These are phyloP conservation scores for Purpureocillium takamizusanense DNA, from an alignment of 2,329 filamentous ascomycete species.

Conservation along the genomic window DNA sequence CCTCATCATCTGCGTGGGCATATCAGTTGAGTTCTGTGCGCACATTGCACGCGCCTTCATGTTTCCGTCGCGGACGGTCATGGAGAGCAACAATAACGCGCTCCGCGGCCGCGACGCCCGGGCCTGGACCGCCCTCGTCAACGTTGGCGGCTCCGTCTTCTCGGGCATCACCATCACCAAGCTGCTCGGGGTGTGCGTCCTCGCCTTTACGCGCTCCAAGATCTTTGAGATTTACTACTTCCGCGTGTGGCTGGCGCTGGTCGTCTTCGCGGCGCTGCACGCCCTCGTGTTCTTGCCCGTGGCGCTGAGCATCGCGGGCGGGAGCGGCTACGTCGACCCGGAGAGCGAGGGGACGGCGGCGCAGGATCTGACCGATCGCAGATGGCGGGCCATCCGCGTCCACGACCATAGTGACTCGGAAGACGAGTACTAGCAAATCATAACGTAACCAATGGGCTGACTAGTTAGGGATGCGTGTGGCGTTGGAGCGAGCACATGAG, in stretches of 20 bases:
- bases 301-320: conserved; percentile 75
- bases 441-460: no score
- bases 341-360: conserved; percentile 83
- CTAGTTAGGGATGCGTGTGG: no score
- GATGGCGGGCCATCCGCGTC: conserved; percentile 68
- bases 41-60: conserved; percentile 94
- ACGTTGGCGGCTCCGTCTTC: conserved; percentile 90
- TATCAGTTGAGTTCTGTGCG: conserved; percentile 93
- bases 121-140: conserved; percentile 87
- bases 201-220: conserved; percentile 93
- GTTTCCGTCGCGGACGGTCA: conserved; percentile 75
- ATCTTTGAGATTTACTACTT: conserved; percentile 99
- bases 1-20: conserved; percentile 92
- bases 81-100: conserved; percentile 66
- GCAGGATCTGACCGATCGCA: conserved; percentile 72
- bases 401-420: conserved; percentile 71
- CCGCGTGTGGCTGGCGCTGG: conserved; percentile 86
- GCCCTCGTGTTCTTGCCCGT: conserved; percentile 89
- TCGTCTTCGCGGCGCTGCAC: conserved; percentile 81
- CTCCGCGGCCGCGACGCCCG: conserved; percentile 78
- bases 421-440: conserved; percentile 44
- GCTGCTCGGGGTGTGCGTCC: conserved; percentile 78
- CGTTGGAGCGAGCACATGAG: background rate
- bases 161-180: conserved; percentile 96
- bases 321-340: conserved; percentile 78